Conservation (phyloP, 768 basidiomycete genomes). For the Leccinellum luteum region DNA sequence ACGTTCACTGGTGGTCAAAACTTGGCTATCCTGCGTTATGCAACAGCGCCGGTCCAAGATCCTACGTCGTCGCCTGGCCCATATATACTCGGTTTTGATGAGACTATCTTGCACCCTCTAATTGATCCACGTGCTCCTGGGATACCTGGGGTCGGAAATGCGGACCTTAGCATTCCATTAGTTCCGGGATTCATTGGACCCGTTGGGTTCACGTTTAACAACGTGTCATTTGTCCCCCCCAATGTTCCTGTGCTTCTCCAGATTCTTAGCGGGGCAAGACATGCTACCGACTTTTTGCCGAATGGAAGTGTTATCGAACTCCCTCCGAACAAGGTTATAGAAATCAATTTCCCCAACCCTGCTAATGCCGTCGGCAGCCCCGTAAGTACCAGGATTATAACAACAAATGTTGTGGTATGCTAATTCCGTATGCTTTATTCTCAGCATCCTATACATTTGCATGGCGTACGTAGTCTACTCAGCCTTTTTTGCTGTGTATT, state of each 20-base stretch:
- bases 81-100: conserved; percentile 33
- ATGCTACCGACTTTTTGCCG: conserved; percentile 48
- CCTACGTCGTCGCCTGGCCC: conserved; percentile 36
- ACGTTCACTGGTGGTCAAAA: conserved; percentile 39
- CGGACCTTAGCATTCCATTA: conserved; percentile 38
- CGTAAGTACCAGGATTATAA: conserved; percentile 17
- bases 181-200: background rate
- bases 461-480: conserved; percentile 33
- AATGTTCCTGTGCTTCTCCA: conserved; percentile 55
- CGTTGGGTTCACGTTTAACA: conserved; percentile 24
- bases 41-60: conserved; percentile 41
- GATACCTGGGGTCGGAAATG: conserved; percentile 35
- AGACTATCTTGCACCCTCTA: conserved; percentile 40
- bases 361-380: conserved; percentile 24
- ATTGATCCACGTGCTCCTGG: conserved; percentile 38
- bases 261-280: conserved; percentile 51
- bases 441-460: conserved; percentile 42
- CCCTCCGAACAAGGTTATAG: conserved; percentile 42
- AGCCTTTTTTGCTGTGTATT: background rate
- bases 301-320: conserved; percentile 45
- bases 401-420: background rate
- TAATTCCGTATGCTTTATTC: conserved; percentile 5
- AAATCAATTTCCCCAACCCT: conserved; percentile 43
- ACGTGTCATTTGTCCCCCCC: conserved; percentile 37
- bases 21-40: conserved; percentile 52